Percentiles rank a stretch among this genome's conserved stretches.
Evolutionary conservation across 305 asterid genomes (phyloP).

Genomic region (Caryopteris hybrid): DNA sequence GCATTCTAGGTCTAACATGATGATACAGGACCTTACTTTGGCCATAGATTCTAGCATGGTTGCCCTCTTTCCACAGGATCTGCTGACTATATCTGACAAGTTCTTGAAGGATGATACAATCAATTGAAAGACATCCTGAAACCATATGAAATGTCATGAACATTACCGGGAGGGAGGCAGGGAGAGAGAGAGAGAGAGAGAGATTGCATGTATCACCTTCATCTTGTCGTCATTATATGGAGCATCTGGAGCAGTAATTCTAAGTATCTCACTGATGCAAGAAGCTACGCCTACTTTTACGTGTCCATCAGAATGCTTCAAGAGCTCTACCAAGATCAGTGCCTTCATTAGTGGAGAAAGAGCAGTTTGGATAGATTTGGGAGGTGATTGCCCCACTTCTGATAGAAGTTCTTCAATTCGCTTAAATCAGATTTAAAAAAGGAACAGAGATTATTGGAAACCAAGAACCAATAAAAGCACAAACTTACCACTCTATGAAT

Average conservation of each 20-base stretch:
- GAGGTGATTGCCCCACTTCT: slow-evolving; percentile 89
- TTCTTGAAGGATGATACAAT: slow-evolving; percentile 81
- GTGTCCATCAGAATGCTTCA: slow-evolving; percentile 69
- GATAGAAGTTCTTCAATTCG: slow-evolving; percentile 52
- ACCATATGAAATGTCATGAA: slow-evolving; percentile 26
- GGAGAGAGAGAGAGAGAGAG: not conserved
- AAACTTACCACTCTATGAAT: not conserved
- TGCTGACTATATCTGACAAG: slow-evolving; percentile 58
- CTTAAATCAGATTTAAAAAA: slow-evolving; percentile 30
- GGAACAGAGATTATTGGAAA: not conserved
- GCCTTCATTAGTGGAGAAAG: slow-evolving; percentile 61
- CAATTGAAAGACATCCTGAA: slow-evolving; percentile 85
- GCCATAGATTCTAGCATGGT: slow-evolving; percentile 82
- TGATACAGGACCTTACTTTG: slow-evolving; percentile 83
- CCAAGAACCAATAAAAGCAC: too few species aligned
- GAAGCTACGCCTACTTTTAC: slow-evolving; percentile 87
- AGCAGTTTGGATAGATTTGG: slow-evolving; percentile 59
- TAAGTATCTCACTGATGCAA: slow-evolving; percentile 86
- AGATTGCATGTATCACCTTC: slow-evolving; percentile 50
- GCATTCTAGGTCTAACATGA: slow-evolving; percentile 96
- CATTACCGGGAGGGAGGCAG: not conserved
- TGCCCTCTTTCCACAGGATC: slow-evolving; percentile 67
- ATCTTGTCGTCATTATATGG: slow-evolving; percentile 73
- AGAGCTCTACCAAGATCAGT: slow-evolving; percentile 51
- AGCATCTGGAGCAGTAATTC: slow-evolving; percentile 89